Evolutionary conservation across 2,329 filamentous ascomycete species (phyloP).

Genomic region (Xylariaceae sp.): DNA sequence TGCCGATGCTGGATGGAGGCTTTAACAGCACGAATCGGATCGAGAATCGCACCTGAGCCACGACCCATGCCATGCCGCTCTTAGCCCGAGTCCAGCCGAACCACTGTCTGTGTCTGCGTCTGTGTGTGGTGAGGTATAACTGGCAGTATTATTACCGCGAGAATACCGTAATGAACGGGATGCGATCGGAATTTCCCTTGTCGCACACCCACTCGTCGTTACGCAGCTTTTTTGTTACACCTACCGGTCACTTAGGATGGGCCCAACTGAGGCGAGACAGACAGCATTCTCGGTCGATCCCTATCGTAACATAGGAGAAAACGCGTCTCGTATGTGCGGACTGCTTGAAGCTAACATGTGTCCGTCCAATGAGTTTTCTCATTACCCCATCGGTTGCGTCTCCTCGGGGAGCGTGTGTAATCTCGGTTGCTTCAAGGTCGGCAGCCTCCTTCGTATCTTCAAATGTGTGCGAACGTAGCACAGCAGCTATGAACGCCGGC

Average conservation of each 20-base stretch:
- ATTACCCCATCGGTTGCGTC: background rate
- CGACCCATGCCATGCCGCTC: background rate
- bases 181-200: background rate
- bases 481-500: background rate
- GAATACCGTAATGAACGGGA: background rate
- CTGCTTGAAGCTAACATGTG: background rate
- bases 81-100: background rate
- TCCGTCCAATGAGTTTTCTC: background rate
- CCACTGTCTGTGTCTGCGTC: background rate
- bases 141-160: background rate
- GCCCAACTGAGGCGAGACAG: too few species aligned
- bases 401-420: background rate
- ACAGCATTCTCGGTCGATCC: background rate
- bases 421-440: background rate
- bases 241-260: too few species aligned
- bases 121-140: background rate
- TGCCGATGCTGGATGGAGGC: background rate
- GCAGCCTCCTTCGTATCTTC: background rate
- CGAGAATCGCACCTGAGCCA: background rate
- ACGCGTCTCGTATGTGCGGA: background rate
- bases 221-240: too few species aligned
- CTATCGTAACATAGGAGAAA: background rate
- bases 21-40: background rate
- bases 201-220: too few species aligned
- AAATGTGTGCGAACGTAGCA: background rate